Evolutionary conservation across 2,329 filamentous ascomycete species (phyloP).

Genomic region (Paraphaeosphaeria minitans): DNA sequence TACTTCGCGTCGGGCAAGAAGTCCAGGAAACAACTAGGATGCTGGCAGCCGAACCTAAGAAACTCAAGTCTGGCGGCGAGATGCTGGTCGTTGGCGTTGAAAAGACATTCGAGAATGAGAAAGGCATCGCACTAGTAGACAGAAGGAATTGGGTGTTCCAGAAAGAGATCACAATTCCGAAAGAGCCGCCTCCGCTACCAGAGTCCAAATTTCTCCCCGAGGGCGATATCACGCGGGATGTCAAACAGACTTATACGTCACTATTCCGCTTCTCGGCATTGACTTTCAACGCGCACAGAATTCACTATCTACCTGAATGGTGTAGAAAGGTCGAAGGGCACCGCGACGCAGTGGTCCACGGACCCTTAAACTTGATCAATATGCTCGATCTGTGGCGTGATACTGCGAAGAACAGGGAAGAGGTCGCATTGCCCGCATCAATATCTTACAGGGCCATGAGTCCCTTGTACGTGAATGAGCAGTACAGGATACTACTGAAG

Average conservation of each 20-base stretch:
- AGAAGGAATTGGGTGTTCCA: constrained; percentile 44
- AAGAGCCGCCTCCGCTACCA: constrained; percentile 20
- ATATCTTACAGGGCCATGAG: constrained; percentile 40
- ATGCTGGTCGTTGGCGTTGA: constrained; percentile 66
- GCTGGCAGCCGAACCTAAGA: constrained; percentile 54
- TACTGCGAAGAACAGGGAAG: constrained; percentile 17
- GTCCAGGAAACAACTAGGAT: constrained; percentile 54
- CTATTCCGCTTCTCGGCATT: constrained; percentile 92
- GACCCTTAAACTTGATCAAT: constrained; percentile 73
- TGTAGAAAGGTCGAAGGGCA: constrained; percentile 75
- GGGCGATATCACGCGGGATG: constrained; percentile 48
- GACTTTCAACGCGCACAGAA: constrained; percentile 89
- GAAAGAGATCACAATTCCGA: constrained; percentile 54
- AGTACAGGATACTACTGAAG: constrained; percentile 36
- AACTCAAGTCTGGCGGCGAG: constrained; percentile 56
- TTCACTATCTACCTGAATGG: constrained; percentile 81
- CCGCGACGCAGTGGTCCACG: constrained; percentile 78
- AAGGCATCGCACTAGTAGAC: constrained; percentile 45
- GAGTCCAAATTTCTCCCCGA: constrained; percentile 26
- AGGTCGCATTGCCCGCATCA: constrained; percentile 29
- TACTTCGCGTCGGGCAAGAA: constrained; percentile 37
- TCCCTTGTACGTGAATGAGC: constrained; percentile 39
- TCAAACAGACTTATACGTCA: constrained; percentile 71
- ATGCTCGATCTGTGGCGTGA: constrained; percentile 45
- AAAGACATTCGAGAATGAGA: constrained; percentile 53